Percentiles rank a stretch among this genome's conserved stretches.
Evolutionary conservation across 139 green algal genomes (phyloP).

Genomic region (Coelastrella sp.): DNA sequence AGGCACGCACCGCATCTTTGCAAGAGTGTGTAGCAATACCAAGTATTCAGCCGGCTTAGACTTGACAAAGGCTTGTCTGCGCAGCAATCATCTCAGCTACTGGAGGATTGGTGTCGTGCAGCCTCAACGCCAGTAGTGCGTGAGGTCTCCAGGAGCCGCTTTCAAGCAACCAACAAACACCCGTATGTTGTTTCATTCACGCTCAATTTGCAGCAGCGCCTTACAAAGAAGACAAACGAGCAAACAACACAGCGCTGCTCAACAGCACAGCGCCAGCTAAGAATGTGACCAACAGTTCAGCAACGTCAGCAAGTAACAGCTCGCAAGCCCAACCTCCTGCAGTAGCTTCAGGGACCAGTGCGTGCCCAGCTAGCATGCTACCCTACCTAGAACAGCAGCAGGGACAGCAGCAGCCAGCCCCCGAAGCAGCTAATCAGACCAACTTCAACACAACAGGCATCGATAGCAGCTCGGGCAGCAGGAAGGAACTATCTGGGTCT

Average conservation of each 20-base stretch:
- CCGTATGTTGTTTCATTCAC: too few species aligned
- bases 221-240: neutral
- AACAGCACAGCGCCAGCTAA: neutral
- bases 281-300: too few species aligned
- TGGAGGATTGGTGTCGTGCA: too few species aligned
- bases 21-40: neutral
- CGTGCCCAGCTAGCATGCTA: neutral
- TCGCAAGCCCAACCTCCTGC: neutral
- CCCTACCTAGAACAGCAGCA: neutral
- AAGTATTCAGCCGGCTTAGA: neutral
- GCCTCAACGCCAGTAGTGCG: too few species aligned
- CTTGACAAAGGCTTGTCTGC: too few species aligned
- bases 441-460: neutral
- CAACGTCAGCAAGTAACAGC: too few species aligned
- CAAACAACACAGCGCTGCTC: neutral
- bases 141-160: too few species aligned
- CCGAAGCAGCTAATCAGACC: neutral
- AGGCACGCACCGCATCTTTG: neutral
- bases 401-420: neutral
- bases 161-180: too few species aligned
- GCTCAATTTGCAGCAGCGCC: neutral
- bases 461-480: neutral
- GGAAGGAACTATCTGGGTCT: neutral
- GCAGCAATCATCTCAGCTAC: too few species aligned
- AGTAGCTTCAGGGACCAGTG: neutral